Conservation (phyloP, 208 protist genomes). For the Phytomonas sp. region DNA sequence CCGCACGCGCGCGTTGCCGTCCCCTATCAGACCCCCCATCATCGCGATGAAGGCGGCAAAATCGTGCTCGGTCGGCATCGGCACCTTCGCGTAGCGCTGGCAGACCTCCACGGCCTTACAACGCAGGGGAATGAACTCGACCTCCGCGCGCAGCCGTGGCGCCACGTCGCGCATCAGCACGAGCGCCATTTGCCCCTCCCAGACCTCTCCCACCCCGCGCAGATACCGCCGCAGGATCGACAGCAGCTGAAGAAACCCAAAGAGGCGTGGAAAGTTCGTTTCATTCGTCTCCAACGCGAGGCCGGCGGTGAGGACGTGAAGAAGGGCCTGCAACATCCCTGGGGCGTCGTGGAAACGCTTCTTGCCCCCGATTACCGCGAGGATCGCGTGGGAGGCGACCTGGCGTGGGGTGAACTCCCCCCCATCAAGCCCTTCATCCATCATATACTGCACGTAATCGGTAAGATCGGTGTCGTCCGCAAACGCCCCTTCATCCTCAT, state of each 20-base stretch:
- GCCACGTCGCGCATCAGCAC: conserved; percentile 70
- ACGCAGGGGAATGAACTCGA: conserved; percentile 44
- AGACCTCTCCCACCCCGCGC: conserved; percentile 53
- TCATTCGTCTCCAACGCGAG: conserved; percentile 40
- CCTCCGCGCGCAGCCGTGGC: conserved; percentile 46
- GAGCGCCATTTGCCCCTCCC: conserved; percentile 66
- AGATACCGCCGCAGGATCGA: conserved; percentile 76
- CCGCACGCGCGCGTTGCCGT: conserved; percentile 67
- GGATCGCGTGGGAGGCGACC: conserved; percentile 71
- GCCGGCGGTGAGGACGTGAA: conserved; percentile 46
- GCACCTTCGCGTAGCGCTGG: conserved; percentile 79
- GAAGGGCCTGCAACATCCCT: conserved; percentile 51
- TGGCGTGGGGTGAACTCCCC: conserved; percentile 63
- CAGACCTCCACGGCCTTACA: conserved; percentile 80
- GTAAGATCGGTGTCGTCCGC: conserved; percentile 56
- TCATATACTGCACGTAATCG: conserved; percentile 81
- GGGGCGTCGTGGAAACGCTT: conserved; percentile 69
- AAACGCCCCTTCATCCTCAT: conserved; percentile 76
- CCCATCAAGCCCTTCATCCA: conserved; percentile 63
- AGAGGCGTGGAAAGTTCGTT: conserved; percentile 48
- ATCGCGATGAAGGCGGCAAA: conserved; percentile 76
- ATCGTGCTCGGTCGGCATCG: conserved; percentile 53
- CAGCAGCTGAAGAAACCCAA: conserved; percentile 79
- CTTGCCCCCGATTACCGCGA: conserved; percentile 52
- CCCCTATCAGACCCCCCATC: conserved; percentile 52